These are phyloP conservation scores for Dunaliella primolecta DNA, from an alignment of 139 green algal species.

Conservation along the genomic window DNA sequence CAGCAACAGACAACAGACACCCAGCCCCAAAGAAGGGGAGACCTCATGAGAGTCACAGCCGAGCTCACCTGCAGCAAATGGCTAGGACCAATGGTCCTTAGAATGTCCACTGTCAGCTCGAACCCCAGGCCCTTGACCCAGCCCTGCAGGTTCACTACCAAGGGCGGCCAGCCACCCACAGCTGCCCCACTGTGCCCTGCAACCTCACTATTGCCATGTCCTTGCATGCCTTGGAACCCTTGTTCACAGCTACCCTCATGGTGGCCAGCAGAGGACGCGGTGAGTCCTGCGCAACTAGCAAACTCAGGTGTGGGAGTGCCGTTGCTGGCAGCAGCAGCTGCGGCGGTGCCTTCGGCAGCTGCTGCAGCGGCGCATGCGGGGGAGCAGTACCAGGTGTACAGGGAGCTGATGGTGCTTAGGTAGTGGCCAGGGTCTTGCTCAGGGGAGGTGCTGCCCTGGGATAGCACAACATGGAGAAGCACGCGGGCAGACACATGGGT, in stretches of 20 bases:
- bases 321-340: background rate
- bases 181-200: too few species aligned
- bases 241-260: too few species aligned
- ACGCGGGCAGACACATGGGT: too few species aligned
- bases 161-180: conserved; percentile 37
- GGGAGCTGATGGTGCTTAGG: conserved; percentile 40
- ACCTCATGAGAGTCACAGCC: too few species aligned
- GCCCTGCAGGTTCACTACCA: conserved; percentile 85
- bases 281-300: too few species aligned
- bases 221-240: too few species aligned
- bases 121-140: conserved; percentile 82
- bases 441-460: conserved; percentile 66
- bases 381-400: conserved; percentile 47
- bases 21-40: too few species aligned
- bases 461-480: background rate
- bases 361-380: conserved; percentile 15
- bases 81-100: conserved; percentile 39
- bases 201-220: too few species aligned
- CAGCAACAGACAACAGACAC: too few species aligned
- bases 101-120: conserved; percentile 61
- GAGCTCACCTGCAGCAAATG: conserved; percentile 55
- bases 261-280: too few species aligned
- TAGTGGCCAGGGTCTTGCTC: conserved; percentile 66
- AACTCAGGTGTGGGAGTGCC: too few species aligned
- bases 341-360: background rate